These are phyloP conservation scores for Ambrosiella beaveri DNA, from an alignment of 2,329 filamentous ascomycete species.

Conservation along the genomic window DNA sequence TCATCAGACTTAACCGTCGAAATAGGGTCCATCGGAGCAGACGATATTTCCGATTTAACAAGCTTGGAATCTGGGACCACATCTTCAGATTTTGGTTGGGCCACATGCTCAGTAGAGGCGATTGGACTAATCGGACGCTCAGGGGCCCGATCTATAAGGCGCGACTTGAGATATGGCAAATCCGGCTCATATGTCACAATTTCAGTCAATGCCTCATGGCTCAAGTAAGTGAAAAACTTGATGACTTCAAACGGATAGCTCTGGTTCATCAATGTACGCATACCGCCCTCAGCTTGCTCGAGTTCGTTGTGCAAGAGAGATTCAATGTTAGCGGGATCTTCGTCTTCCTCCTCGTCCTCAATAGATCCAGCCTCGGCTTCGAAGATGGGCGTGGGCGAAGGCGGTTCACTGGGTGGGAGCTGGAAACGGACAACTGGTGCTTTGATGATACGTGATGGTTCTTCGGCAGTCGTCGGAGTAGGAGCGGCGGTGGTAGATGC, in stretches of 20 bases:
- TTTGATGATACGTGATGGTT: slow-evolving; percentile 17
- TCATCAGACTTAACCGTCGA: neutral
- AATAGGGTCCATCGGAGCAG: neutral
- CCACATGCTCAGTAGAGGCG: too few relatives aligned
- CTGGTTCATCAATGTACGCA: slow-evolving; percentile 28
- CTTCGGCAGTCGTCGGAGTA: neutral
- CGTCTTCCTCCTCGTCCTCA: slow-evolving; percentile 26
- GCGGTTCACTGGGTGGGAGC: slow-evolving; percentile 23
- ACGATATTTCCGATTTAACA: too few relatives aligned
- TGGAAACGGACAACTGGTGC: slow-evolving; percentile 22
- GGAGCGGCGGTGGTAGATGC: neutral
- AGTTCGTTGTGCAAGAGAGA: slow-evolving; percentile 39
- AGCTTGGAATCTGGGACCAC: too few relatives aligned
- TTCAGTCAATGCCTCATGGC: slow-evolving; percentile 31
- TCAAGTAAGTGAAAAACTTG: slow-evolving; percentile 29
- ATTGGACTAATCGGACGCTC: neutral
- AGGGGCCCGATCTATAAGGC: neutral
- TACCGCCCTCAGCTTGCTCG: slow-evolving; percentile 30
- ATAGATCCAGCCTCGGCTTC: slow-evolving; percentile 9
- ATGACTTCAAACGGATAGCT: slow-evolving; percentile 26
- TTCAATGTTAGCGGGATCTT: slow-evolving; percentile 39
- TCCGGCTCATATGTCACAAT: slow-evolving; percentile 28
- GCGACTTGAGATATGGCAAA: slow-evolving; percentile 7
- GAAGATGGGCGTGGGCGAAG: slow-evolving; percentile 16
- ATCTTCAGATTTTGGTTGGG: too few relatives aligned